These are phyloP conservation scores for Draba incana DNA, from an alignment of 345 rosid genomes.

Conservation along the genomic window DNA sequence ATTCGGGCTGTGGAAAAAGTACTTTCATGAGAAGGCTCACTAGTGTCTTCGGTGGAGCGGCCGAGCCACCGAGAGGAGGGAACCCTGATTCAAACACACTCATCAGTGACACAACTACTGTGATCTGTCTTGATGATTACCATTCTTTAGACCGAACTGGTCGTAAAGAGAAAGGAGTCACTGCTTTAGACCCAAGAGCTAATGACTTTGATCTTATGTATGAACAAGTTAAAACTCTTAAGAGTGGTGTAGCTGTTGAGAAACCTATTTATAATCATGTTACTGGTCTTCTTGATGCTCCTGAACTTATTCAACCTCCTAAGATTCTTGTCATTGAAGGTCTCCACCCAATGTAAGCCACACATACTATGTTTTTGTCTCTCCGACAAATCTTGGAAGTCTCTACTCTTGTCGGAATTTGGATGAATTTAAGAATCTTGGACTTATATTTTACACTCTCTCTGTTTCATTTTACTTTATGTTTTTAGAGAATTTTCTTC, in stretches of 20 bases:
- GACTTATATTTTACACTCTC: background rate
- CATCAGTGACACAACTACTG: conserved; percentile 88
- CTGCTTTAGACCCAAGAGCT: conserved; percentile 94
- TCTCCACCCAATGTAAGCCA: conserved; percentile 91
- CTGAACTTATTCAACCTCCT: conserved; percentile 91
- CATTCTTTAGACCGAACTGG: conserved; percentile 90
- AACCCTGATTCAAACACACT: conserved; percentile 97
- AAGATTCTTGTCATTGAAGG: conserved; percentile 99
- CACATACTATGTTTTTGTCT: conserved; percentile 26
- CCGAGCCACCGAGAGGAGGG: conserved; percentile 91
- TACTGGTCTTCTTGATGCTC: conserved; percentile 84
- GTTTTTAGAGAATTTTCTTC: too few relatives aligned
- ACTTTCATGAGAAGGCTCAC: conserved; percentile 94
- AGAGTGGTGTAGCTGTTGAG: conserved; percentile 72
- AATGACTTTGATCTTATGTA: conserved; percentile 95
- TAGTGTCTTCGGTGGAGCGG: conserved; percentile 93
- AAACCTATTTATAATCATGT: conserved; percentile 98
- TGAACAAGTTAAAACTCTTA: conserved; percentile 89
- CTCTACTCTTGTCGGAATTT: conserved; percentile 34
- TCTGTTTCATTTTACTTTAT: too few relatives aligned
- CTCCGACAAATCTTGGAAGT: conserved; percentile 1
- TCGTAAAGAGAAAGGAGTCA: conserved; percentile 87
- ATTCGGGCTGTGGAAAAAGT: conserved; percentile 94
- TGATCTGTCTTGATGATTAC: conserved; percentile 90
- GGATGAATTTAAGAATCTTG: conserved; percentile 33